Evolutionary conservation across 2,329 filamentous ascomycete genomes (phyloP).

Genomic region (Fusarium brachygibbosum): DNA sequence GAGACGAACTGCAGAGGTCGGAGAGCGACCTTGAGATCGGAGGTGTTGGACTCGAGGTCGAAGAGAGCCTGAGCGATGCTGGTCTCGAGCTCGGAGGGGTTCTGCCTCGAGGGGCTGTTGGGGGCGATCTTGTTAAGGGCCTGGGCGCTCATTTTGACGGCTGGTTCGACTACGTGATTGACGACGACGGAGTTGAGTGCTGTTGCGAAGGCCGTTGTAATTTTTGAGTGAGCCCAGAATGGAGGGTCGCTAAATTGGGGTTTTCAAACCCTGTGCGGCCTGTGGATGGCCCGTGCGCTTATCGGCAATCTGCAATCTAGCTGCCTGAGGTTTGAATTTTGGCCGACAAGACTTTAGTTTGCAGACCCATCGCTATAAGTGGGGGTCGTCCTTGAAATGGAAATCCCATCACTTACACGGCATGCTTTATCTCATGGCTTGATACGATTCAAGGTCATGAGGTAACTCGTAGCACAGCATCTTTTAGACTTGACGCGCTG

Average conservation of each 20-base stretch:
- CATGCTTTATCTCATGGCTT: constrained; percentile 12
- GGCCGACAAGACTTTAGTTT: neutral
- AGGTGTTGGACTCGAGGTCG: constrained; percentile 99
- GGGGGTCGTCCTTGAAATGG: neutral
- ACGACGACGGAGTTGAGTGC: constrained; percentile 47
- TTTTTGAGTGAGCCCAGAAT: constrained; percentile 50
- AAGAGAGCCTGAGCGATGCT: constrained; percentile 96
- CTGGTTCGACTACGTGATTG: constrained; percentile 54
- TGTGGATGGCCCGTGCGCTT: constrained; percentile 33
- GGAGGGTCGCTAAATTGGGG: constrained; percentile 58
- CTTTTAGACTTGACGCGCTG: neutral
- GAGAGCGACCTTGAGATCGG: constrained; percentile 96
- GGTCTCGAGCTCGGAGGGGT: constrained; percentile 97
- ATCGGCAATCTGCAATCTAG: neutral
- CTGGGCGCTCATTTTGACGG: constrained; percentile 73
- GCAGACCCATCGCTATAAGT: neutral
- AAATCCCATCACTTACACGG: constrained; percentile 22
- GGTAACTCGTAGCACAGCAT: constrained; percentile 3
- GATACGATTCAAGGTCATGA: neutral
- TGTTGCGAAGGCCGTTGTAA: constrained; percentile 45
- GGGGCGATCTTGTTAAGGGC: constrained; percentile 97
- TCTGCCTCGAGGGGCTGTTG: constrained; percentile 96
- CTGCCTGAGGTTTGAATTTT: constrained; percentile 33
- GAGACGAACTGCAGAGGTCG: constrained; percentile 98
- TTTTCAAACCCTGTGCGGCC: constrained; percentile 55